These are phyloP conservation scores for Mortierella sp. DNA, from an alignment of 371 early-diverging fungal genomes.

Conservation along the genomic window DNA sequence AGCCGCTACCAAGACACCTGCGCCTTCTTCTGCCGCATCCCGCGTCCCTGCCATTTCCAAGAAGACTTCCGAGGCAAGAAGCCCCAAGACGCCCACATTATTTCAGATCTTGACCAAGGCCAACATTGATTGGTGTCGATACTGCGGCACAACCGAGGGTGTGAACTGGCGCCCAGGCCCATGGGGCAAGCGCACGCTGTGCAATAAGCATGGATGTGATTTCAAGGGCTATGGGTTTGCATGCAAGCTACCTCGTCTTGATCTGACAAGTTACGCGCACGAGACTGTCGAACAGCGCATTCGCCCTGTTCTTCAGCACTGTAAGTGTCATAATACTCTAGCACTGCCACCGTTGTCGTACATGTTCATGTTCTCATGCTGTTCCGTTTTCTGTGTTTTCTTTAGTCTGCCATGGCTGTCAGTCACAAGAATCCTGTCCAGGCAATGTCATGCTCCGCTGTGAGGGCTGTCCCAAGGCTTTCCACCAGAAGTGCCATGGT, in stretches of 20 bases:
- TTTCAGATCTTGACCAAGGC: slow-evolving; percentile 74
- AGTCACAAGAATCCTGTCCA: slow-evolving; percentile 72
- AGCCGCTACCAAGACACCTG: background rate
- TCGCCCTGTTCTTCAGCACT: slow-evolving; percentile 90
- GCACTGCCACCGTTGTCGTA: background rate
- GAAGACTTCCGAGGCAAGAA: slow-evolving; percentile 18
- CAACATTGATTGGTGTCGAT: slow-evolving; percentile 90
- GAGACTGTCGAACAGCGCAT: slow-evolving; percentile 83
- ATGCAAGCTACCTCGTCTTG: slow-evolving; percentile 86
- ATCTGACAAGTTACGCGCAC: slow-evolving; percentile 79
- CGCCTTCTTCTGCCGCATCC: background rate
- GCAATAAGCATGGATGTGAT: slow-evolving; percentile 96
- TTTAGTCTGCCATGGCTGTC: slow-evolving; percentile 80
- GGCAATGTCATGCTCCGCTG: slow-evolving; percentile 82
- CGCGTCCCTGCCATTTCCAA: slow-evolving; percentile 13
- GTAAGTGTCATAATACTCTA: slow-evolving; percentile 29
- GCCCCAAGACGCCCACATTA: slow-evolving; percentile 60
- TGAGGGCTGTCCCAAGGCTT: slow-evolving; percentile 89
- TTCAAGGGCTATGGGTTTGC: slow-evolving; percentile 95
- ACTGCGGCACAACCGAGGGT: slow-evolving; percentile 93
- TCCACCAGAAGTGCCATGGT: slow-evolving; percentile 78
- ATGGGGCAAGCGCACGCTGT: slow-evolving; percentile 94
- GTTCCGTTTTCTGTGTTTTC: slow-evolving; percentile 1
- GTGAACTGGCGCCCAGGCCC: slow-evolving; percentile 95
- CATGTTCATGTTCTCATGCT: slow-evolving; percentile 1